Conservation (phyloP, 1,139 yeast species). For the Blastobotrys apis region DNA sequence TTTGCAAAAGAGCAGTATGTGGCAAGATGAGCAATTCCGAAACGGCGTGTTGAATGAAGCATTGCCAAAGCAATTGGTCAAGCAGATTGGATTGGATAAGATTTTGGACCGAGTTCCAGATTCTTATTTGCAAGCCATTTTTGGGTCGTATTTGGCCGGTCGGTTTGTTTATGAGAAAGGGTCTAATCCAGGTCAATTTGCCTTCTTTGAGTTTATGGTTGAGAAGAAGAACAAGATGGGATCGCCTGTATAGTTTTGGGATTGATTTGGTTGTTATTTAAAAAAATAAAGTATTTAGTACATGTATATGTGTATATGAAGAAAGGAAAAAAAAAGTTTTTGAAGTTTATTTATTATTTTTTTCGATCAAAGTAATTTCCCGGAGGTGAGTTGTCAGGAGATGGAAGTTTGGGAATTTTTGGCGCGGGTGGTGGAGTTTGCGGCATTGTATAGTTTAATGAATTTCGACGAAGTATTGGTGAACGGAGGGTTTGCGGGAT, state of each 20-base stretch:
- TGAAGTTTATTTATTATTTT: neutral
- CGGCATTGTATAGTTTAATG: too few relatives aligned
- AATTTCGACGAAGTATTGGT: too few relatives aligned
- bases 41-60: slow-evolving; percentile 70
- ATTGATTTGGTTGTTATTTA: neutral
- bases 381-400: slow-evolving; percentile 6
- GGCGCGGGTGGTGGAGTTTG: slow-evolving; percentile 7
- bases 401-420: neutral
- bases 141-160: slow-evolving; percentile 87
- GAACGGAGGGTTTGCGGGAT: too few relatives aligned
- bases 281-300: neutral
- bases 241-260: neutral
- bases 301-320: neutral
- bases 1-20: slow-evolving; percentile 72
- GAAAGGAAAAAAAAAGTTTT: neutral
- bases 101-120: slow-evolving; percentile 79
- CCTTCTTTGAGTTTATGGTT: slow-evolving; percentile 70
- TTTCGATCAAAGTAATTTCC: neutral
- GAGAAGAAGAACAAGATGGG: slow-evolving; percentile 25
- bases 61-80: slow-evolving; percentile 68
- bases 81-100: slow-evolving; percentile 69
- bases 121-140: slow-evolving; percentile 80
- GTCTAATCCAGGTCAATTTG: slow-evolving; percentile 71
- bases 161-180: slow-evolving; percentile 86
- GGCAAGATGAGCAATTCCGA: slow-evolving; percentile 81